These are phyloP conservation scores for Miscanthus sacchariflorus DNA, from an alignment of 202 grass and related monocot genomes.

Conservation along the genomic window DNA sequence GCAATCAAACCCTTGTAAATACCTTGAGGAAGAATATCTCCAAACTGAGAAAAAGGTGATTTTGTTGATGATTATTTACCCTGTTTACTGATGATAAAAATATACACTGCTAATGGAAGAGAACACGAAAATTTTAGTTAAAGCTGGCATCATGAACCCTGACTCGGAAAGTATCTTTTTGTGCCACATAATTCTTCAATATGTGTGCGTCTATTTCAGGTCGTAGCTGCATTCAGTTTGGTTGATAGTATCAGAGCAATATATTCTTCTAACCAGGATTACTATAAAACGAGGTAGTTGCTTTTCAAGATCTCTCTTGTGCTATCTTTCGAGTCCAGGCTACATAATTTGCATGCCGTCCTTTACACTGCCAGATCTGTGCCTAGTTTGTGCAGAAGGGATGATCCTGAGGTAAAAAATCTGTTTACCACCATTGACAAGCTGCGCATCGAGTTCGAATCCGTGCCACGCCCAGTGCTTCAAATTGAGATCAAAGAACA, in stretches of 20 bases:
- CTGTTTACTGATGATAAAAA: constrained; percentile 12
- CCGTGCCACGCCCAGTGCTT: constrained; percentile 74
- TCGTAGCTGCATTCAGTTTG: constrained; percentile 68
- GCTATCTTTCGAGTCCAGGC: not conserved
- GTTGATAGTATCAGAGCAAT: constrained; percentile 60
- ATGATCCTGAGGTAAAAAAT: constrained; percentile 71
- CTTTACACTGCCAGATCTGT: constrained; percentile 25
- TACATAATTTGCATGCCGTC: constrained; percentile 2
- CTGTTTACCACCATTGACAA: constrained; percentile 64
- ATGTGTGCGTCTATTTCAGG: constrained; percentile 55
- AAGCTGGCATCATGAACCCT: not conserved
- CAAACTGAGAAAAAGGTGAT: constrained; percentile 75
- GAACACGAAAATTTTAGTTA: not conserved
- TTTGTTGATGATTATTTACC: constrained; percentile 11
- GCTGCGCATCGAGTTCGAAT: constrained; percentile 71
- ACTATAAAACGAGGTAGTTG: constrained; percentile 55
- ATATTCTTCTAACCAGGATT: constrained; percentile 51
- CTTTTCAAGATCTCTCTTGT: constrained; percentile 17
- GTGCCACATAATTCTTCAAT: constrained; percentile 4
- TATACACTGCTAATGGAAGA: constrained; percentile 2
- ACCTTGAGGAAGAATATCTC: constrained; percentile 76
- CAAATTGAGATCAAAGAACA: constrained; percentile 66
- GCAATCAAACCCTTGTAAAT: constrained; percentile 76
- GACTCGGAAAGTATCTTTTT: not conserved
- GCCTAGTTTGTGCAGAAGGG: constrained; percentile 57